These are phyloP conservation scores for Aspergillus sp. DNA, from an alignment of 2,329 filamentous ascomycete genomes.

Conservation along the genomic window DNA sequence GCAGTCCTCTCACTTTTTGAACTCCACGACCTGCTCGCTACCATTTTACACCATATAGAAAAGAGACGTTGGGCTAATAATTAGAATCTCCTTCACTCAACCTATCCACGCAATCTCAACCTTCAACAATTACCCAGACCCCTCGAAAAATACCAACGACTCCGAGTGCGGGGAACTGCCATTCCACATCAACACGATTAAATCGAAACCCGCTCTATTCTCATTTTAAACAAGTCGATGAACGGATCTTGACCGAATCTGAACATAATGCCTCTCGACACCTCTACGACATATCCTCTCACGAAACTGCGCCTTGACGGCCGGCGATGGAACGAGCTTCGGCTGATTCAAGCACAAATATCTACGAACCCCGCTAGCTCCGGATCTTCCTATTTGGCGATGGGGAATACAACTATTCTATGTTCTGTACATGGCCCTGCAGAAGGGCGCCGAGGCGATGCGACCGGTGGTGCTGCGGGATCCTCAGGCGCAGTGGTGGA, in stretches of 20 bases:
- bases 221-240: neutral
- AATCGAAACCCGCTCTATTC: neutral
- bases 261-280: slow-evolving; percentile 81
- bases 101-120: neutral
- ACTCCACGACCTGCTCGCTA: neutral
- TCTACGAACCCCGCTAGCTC: slow-evolving; percentile 90
- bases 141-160: neutral
- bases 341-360: slow-evolving; percentile 83
- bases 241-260: neutral
- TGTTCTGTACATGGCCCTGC: slow-evolving; percentile 85
- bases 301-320: slow-evolving; percentile 80
- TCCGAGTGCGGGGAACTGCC: slow-evolving; percentile 12
- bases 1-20: slow-evolving; percentile 2
- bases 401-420: slow-evolving; percentile 96
- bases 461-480: slow-evolving; percentile 45
- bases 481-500: slow-evolving; percentile 65
- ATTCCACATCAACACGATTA: neutral
- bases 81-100: neutral
- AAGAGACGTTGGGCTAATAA: neutral
- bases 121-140: neutral
- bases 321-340: slow-evolving; percentile 95
- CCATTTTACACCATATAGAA: neutral
- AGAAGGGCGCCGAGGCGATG: slow-evolving; percentile 60
- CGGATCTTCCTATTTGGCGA: slow-evolving; percentile 89
- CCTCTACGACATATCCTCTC: slow-evolving; percentile 83